Evolutionary conservation across 2,329 filamentous ascomycete genomes (phyloP), one percentile per base, ranked within the genome.

Genomic region (Emmonsiellopsis sp.): DNA sequence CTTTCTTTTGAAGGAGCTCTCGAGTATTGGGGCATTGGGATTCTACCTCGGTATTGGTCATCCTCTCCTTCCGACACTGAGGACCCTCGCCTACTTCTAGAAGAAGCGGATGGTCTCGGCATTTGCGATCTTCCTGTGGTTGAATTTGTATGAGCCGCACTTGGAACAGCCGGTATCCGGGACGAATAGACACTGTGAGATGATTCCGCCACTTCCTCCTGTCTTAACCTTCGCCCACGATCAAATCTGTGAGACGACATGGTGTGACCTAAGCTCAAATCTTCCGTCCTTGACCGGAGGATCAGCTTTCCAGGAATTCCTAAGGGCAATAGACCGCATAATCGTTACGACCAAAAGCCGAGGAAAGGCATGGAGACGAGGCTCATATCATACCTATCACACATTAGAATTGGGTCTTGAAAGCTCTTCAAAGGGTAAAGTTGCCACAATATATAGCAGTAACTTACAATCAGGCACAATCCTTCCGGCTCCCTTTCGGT

Each of bases 221-320:
- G 54, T 56, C 62, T 61, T 56, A 63, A 62, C 62, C 62, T 62
- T 58, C 63, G 63, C 57, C 61, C 59, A 46, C 61, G 62, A 57
- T 63, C 63, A 58, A 59, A 57, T 59, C 58, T 68, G 62, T 68
- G 61, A 59, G 64, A 68, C 57, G 65, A 62, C 70, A 72, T 72
- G 57, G 59, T 67, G 61, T 52, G 62, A 66, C 58, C 56, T 55
- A 53, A 55, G 53, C 48, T 58, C 55, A 53, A 61, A 56, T 56
- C 57, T 57, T 61, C 57, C 58, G 59, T 55, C 63, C 55, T 60
- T 62, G 62, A 61, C 54, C 59, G 60, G 48, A 58, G 60, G 59
- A 63, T 60, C 58, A 61, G 54, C 56, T 56, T 62, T 64, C 55
- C 53, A 61, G 54, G 58, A 47, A 56, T 56, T 56, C 58, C 55